A percentile compares a stretch with the other conserved stretches of the same genome.
Conservation (phyloP, 768 basidiomycete genomes). For the Hericium rajendrae region DNA sequence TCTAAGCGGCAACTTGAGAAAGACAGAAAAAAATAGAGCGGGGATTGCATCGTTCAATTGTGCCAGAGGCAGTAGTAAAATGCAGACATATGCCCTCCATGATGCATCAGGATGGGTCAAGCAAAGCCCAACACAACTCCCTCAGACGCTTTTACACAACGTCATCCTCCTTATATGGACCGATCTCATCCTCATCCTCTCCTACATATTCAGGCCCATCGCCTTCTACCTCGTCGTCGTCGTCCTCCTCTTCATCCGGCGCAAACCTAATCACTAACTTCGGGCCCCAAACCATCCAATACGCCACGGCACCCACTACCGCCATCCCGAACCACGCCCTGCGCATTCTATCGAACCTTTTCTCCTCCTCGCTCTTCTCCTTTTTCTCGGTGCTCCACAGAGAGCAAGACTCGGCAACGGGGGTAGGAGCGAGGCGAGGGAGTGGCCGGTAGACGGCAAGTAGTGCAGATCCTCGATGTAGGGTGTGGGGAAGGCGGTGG, state of each 20-base stretch:
- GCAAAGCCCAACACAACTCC: too few relatives aligned
- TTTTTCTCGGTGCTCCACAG: constrained; percentile 17
- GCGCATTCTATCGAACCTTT: constrained; percentile 36
- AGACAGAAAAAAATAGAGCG: too few relatives aligned
- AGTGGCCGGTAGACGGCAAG: constrained; percentile 26
- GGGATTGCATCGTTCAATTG: too few relatives aligned
- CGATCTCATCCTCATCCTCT: not conserved
- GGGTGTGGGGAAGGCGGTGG: constrained; percentile 21
- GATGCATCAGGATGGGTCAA: too few relatives aligned
- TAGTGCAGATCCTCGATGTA: constrained; percentile 6
- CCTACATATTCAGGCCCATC: not conserved
- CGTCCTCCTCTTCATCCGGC: constrained; percentile 1
- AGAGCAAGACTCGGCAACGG: constrained; percentile 16
- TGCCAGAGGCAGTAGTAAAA: too few relatives aligned
- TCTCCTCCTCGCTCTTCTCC: constrained; percentile 32
- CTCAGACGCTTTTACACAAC: not conserved
- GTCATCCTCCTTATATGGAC: not conserved
- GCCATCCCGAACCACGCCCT: constrained; percentile 45
- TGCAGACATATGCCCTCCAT: too few relatives aligned
- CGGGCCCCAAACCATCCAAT: constrained; percentile 18
- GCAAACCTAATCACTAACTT: not conserved
- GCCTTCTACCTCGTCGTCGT: not conserved
- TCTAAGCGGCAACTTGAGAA: too few relatives aligned
- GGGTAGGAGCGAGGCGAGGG: constrained; percentile 19
- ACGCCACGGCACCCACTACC: constrained; percentile 29